Percentiles rank a stretch among this genome's conserved stretches.
phyloP scores from a whole-genome alignment of 2,329 filamentous ascomycete genomes.

The Arthrobotrys megalospora region DNA sequence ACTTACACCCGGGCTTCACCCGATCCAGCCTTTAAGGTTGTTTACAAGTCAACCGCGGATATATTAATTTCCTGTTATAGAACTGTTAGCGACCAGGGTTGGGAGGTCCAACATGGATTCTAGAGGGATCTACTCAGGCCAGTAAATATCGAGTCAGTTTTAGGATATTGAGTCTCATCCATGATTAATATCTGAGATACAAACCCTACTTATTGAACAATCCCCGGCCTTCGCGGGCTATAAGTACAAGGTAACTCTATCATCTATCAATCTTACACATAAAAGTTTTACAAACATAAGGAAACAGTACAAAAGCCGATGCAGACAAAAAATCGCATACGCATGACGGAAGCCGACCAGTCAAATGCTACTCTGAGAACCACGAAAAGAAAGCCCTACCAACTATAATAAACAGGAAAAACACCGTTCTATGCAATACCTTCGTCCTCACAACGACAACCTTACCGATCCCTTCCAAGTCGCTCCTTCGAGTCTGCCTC shows the following conservation, averaged over 20 bases:
- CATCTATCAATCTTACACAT: not conserved
- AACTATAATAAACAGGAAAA: not conserved
- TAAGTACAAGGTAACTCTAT: constrained; percentile 1
- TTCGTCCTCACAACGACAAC: not conserved
- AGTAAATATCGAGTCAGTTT: no score
- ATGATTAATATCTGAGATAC: no score
- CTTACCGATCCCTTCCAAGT: constrained; percentile 76
- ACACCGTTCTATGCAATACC: constrained; percentile 14
- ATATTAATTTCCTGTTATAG: no score
- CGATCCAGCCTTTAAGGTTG: not conserved
- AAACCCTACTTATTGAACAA: not conserved
- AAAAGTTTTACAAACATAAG: not conserved
- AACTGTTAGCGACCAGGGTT: no score
- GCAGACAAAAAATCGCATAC: not conserved
- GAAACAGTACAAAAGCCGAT: not conserved
- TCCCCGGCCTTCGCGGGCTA: not conserved
- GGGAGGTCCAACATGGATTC: no score
- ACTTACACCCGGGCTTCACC: not conserved
- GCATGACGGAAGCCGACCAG: not conserved
- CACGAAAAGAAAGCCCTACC: not conserved
- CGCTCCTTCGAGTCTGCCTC: constrained; percentile 83
- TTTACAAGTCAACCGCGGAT: no score
- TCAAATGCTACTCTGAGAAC: constrained; percentile 22
- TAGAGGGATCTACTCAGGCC: no score
- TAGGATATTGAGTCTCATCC: no score